Base-by-base conservation (phyloP, 257 asterid species). In the Phtheirospermum japonicum region DNA sequence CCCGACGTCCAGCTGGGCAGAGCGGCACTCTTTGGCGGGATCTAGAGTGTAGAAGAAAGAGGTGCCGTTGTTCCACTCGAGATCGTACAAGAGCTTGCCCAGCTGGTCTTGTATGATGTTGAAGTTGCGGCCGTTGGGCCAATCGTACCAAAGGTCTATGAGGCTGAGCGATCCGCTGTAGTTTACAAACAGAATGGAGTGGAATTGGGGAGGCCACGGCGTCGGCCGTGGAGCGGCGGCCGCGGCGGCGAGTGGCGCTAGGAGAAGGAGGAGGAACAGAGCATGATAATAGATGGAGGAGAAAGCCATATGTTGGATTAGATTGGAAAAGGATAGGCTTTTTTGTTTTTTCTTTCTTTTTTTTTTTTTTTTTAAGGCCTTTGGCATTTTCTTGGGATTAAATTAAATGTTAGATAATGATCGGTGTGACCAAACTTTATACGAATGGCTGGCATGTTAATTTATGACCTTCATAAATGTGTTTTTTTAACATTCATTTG, bases 121-220 rank as follows among this genome's bases (percentile, higher is more conserved):
- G 81, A 88, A 81, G 71, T 88, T 85, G 19, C 96, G 64, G 34
- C 91, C 84, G 2, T 77, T 75, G 31, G 89, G 91, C 69, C 71
- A 83, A 66, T 88, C 94, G 69, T 88, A 88, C 89, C 87, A 88
- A 34, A 85, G 82, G 57, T 83, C 94, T 2, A 50, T 56, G 6
- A 70, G 57, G 16, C 77, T 83, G 6, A 81, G 84, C 18, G 16
- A 9, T 6, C 91, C 94, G 75, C 69, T 77, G 76, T 9, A 62
- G 73, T 77, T 87, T 63, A 70, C 73, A 54, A 69, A 57, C 18
- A 84, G 84, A 43, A 79, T 73, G 3, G 95, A 82, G 76, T 89
- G 96, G 77, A 89, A 89, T 63, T 89, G 95, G 53, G 40, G 73
- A 17, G 96, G 96, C 95, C 96, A 89, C 63, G 79, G 75, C 12